These are phyloP conservation scores for Medicago arabica DNA, from an alignment of 306 rosid genomes.

Conservation along the genomic window DNA sequence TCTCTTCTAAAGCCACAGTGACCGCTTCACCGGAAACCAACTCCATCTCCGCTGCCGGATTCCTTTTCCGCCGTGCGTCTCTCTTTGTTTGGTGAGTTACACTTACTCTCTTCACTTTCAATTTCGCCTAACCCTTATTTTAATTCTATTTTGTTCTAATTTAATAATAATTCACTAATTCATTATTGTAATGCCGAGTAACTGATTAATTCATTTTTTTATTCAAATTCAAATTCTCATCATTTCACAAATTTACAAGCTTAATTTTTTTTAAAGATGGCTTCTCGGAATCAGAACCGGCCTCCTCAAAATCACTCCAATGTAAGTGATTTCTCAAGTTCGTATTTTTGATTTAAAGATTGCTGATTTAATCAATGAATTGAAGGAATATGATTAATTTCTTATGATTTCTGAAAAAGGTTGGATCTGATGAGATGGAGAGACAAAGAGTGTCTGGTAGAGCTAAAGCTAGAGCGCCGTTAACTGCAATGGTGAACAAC, in stretches of 20 bases:
- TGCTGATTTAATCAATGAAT: neutral
- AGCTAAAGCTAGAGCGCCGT: conserved; percentile 55
- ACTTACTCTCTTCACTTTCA: neutral
- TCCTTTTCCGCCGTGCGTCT: no score
- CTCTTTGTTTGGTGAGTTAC: neutral
- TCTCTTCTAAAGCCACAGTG: neutral
- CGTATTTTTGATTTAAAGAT: neutral
- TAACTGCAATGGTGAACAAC: conserved; percentile 47
- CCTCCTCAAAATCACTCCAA: conserved; percentile 77
- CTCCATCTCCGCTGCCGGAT: no score
- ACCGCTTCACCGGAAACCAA: no score
- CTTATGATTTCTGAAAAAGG: conserved; percentile 63
- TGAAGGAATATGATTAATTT: neutral
- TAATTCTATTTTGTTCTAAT: neutral
- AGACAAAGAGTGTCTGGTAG: conserved; percentile 48
- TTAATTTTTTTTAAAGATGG: conserved; percentile 48
- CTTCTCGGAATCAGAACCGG: conserved; percentile 81
- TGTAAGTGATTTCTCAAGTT: conserved; percentile 43
- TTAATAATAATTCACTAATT: no score
- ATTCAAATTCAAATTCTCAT: neutral
- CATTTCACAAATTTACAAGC: neutral
- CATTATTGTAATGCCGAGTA: neutral
- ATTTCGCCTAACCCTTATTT: neutral
- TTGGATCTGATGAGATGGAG: conserved; percentile 51
- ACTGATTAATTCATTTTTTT: neutral